A percentile compares a stretch with the other conserved stretches of the same genome.
Evolutionary conservation across 352 stramenopile species (phyloP).

Genomic region (Phytophthora hibernalis): DNA sequence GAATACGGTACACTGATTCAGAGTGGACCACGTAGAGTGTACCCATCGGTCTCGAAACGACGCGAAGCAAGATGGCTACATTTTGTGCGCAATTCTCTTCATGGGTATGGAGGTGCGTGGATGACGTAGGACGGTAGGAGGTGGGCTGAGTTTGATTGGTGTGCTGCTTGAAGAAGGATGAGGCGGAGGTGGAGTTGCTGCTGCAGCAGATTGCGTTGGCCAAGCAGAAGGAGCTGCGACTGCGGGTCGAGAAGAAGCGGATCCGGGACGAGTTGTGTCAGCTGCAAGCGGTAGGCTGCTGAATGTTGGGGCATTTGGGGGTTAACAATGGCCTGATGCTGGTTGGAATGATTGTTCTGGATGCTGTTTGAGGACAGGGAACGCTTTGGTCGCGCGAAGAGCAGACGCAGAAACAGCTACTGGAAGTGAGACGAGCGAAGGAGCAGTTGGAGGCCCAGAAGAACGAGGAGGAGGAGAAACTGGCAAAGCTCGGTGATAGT

Average conservation of each 20-base stretch:
- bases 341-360: neutral
- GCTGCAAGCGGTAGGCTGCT: conserved; percentile 44
- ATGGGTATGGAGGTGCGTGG: conserved; percentile 13
- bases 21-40: neutral
- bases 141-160: neutral
- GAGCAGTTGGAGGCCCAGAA: conserved; percentile 43
- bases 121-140: conserved; percentile 8
- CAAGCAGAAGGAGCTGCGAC: conserved; percentile 71
- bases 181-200: conserved; percentile 66
- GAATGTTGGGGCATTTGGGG: no score
- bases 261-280: conserved; percentile 61
- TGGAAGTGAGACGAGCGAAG: conserved; percentile 40
- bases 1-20: conserved; percentile 9
- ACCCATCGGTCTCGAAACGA: neutral
- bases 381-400: conserved; percentile 57
- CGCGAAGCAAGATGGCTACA: conserved; percentile 25
- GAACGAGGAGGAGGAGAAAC: conserved; percentile 39
- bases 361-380: conserved; percentile 22
- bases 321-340: neutral
- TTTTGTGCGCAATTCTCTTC: neutral
- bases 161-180: conserved; percentile 18
- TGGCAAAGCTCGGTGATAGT: conserved; percentile 39
- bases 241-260: conserved; percentile 74
- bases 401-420: conserved; percentile 54
- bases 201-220: conserved; percentile 56